phyloP scores from a whole-genome alignment of 768 basidiomycete species.

The Asterophora lycoperdoides region DNA sequence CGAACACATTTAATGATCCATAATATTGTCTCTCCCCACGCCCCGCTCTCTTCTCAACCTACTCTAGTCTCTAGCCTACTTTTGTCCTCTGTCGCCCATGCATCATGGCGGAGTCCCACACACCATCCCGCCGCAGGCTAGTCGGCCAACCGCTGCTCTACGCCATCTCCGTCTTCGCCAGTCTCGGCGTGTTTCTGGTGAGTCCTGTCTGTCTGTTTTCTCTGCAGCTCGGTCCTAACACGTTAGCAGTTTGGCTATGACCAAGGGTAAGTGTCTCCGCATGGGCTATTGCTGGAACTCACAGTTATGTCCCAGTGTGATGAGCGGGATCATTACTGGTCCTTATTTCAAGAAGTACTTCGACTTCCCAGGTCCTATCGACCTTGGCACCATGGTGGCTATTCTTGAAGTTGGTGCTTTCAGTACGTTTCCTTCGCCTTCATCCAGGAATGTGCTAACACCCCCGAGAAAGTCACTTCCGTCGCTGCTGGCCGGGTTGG shows the following conservation, averaged over 20 bases:
- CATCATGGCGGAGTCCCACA: slow-evolving; percentile 45
- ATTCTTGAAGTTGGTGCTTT: slow-evolving; percentile 91
- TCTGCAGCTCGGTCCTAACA: slow-evolving; percentile 2
- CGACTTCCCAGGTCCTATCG: slow-evolving; percentile 65
- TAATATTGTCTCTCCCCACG: neutral
- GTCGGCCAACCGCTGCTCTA: slow-evolving; percentile 79
- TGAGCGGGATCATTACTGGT: slow-evolving; percentile 89
- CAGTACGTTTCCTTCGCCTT: slow-evolving; percentile 41
- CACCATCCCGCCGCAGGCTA: slow-evolving; percentile 42
- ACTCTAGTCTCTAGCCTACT: too few species aligned
- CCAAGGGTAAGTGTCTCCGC: slow-evolving; percentile 58
- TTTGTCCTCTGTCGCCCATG: slow-evolving; percentile 37
- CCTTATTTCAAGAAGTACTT: slow-evolving; percentile 82
- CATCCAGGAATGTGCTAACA: neutral
- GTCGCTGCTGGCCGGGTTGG: slow-evolving; percentile 80
- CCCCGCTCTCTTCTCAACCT: slow-evolving; percentile 4
- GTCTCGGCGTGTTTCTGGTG: slow-evolving; percentile 82
- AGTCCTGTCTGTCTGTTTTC: slow-evolving; percentile 24
- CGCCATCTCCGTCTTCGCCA: slow-evolving; percentile 75
- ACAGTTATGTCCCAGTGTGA: slow-evolving; percentile 49
- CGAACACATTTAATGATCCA: slow-evolving; percentile 2
- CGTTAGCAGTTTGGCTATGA: slow-evolving; percentile 71
- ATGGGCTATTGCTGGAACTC: slow-evolving; percentile 7
- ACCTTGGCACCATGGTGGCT: slow-evolving; percentile 94
- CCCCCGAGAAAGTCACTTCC: slow-evolving; percentile 69